Evolutionary conservation across 306 rosid genomes (phyloP).

Genomic region (Abrus precatorius): DNA sequence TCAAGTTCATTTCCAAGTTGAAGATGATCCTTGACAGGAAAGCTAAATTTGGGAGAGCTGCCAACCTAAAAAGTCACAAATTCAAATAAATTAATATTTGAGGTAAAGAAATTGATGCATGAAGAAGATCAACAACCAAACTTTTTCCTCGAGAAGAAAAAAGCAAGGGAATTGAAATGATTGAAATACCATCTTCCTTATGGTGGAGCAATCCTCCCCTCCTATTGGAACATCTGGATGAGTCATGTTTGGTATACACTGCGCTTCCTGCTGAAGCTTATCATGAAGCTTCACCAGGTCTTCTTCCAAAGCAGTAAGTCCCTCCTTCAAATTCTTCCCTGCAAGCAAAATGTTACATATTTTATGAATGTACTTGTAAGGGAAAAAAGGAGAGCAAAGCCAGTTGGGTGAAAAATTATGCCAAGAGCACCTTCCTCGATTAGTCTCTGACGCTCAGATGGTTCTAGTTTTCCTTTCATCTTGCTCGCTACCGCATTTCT

Average conservation of each 20-base stretch:
- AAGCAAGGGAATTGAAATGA: conserved; percentile 26
- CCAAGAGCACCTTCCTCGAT: conserved; percentile 81
- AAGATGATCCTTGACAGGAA: conserved; percentile 88
- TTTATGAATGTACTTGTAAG: conserved; percentile 16
- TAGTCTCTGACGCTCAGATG: conserved; percentile 76
- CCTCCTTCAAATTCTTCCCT: conserved; percentile 96
- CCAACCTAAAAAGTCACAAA: conserved; percentile 68
- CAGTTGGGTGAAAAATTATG: conserved; percentile 17
- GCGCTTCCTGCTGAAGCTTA: conserved; percentile 92
- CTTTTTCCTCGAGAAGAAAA: neutral
- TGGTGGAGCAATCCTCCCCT: conserved; percentile 77
- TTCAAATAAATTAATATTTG: conserved; percentile 24
- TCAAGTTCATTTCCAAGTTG: conserved; percentile 89
- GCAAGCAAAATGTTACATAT: conserved; percentile 21
- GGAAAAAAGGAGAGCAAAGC: neutral
- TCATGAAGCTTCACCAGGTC: conserved; percentile 79
- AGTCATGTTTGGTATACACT: conserved; percentile 83
- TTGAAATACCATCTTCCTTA: conserved; percentile 70
- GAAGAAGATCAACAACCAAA: conserved; percentile 39
- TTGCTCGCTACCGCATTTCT: conserved; percentile 91
- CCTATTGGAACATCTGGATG: conserved; percentile 96
- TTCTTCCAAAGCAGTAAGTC: conserved; percentile 79
- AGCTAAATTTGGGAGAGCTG: conserved; percentile 67
- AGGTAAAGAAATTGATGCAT: conserved; percentile 27
- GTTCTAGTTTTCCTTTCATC: conserved; percentile 95